Evolutionary conservation across 805 yeast species (phyloP), one percentile per base, ranked within the genome.

Genomic region (Saturnispora sekii): DNA sequence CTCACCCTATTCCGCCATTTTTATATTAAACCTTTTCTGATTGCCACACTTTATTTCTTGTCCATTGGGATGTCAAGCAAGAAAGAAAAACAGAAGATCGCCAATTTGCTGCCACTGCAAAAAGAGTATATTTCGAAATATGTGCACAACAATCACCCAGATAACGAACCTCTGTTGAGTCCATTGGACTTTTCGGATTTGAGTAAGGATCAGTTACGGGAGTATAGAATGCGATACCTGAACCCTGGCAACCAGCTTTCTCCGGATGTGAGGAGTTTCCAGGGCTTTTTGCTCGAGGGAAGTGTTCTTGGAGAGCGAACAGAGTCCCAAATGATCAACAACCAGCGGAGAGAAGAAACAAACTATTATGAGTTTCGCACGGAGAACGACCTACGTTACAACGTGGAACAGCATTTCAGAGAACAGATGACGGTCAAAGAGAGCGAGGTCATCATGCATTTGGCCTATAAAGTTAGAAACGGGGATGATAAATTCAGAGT

Each of bases 371-470:
- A 62, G 11, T 60, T 58, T 43, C 50, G 66, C 34, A 58, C 56
- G 10, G 43, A 47, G 31, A 58, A 60, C 37, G 62, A 57, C 38
- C 46, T 62, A 26, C 51, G 60, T 21, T 46, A 47, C 32, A 58
- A 52, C 17, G 64, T 60, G 8, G 64, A 62, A 40, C 59, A 72
- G 45, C 97, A 90, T 61, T 86, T 89, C 53, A 54, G 71, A 51
- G 67, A 60, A 32, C 61, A 57, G 42, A 48, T 67, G 21, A 71
- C 74, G 10, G 77, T 79, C 3, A 79, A 84, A 53, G 98, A 90
- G 57, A 78, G 81, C 47, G 97, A 90, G 54, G 78, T 84, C 30
- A 79, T 90, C 34, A 86, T 96, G 32, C 88, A 84, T 55, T 93
- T 90, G 59, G 69, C 93, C 45, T 93, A 90, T 65, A 81, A 84